A percentile compares a stretch with the other conserved stretches of the same genome.
Evolutionary conservation across 228 moss, liverwort and hornwort genomes (phyloP).

Genomic region (Sphagnum fallax): DNA sequence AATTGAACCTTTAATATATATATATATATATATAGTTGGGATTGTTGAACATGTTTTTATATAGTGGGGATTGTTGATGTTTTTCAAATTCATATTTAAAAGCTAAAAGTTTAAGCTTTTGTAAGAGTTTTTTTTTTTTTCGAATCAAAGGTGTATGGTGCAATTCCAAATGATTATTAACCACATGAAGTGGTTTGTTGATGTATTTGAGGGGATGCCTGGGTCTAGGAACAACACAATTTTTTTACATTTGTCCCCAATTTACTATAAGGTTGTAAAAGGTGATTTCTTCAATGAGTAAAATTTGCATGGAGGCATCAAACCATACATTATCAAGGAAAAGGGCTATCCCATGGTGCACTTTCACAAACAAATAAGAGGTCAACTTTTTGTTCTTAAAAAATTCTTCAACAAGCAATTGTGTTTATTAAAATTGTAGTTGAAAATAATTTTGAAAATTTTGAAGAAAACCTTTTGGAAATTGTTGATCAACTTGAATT

Average conservation of each 20-base stretch:
- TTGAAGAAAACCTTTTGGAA: background rate
- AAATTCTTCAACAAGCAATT: background rate
- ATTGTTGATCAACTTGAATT: background rate
- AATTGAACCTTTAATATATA: no score
- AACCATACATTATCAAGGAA: background rate
- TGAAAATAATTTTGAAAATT: background rate
- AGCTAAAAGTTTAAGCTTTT: background rate
- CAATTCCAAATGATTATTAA: background rate
- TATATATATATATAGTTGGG: no score
- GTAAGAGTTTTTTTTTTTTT: background rate
- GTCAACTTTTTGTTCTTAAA: background rate
- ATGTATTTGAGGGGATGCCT: background rate
- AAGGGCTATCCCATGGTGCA: background rate
- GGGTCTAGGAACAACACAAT: background rate
- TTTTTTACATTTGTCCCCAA: background rate
- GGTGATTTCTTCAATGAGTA: background rate
- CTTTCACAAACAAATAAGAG: background rate
- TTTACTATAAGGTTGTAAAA: background rate
- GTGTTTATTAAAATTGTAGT: background rate
- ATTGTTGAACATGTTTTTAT: no score
- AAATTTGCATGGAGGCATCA: background rate
- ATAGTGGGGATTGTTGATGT: background rate
- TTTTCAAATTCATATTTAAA: background rate
- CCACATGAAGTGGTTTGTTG: background rate
- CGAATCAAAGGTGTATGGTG: background rate